Evolutionary conservation across 2,329 filamentous ascomycete genomes (phyloP).

Genomic region (Penicillium digitatum): DNA sequence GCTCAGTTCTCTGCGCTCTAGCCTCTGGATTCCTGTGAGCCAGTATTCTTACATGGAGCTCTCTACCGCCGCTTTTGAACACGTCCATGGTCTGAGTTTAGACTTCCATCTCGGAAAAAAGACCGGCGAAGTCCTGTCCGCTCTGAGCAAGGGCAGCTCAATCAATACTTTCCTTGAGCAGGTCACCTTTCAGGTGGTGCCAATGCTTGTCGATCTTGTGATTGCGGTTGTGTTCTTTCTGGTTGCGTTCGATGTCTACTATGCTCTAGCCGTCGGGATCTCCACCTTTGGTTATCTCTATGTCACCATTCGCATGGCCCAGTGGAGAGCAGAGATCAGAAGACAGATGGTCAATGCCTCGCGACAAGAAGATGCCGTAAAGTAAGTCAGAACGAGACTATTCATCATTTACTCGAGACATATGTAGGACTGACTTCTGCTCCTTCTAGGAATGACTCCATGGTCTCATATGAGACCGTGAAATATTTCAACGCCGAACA

Average conservation of each 20-base stretch:
- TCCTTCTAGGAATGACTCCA: constrained; percentile 72
- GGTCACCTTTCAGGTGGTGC: constrained; percentile 90
- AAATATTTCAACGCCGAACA: constrained; percentile 85
- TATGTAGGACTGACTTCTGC: not conserved
- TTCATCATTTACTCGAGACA: not conserved
- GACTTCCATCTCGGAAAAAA: constrained; percentile 97
- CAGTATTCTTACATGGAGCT: constrained; percentile 95
- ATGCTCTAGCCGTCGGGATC: constrained; percentile 81
- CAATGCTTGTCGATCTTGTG: constrained; percentile 86
- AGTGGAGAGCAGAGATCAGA: constrained; percentile 84
- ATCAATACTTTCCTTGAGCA: constrained; percentile 97
- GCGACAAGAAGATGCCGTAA: constrained; percentile 92
- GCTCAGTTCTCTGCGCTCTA: constrained; percentile 73
- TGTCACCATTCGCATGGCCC: constrained; percentile 91
- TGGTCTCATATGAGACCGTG: constrained; percentile 95
- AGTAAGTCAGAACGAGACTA: constrained; percentile 48
- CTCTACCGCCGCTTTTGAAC: constrained; percentile 92
- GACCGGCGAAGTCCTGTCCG: constrained; percentile 92
- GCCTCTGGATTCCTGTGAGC: constrained; percentile 92
- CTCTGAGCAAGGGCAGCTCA: constrained; percentile 89
- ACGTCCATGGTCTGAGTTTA: constrained; percentile 89
- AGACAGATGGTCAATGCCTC: constrained; percentile 93
- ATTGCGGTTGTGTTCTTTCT: constrained; percentile 81
- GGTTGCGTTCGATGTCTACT: constrained; percentile 76
- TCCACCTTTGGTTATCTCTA: constrained; percentile 96